phyloP scores from a whole-genome alignment of 768 basidiomycete genomes.

The Tricholoma sp. region DNA sequence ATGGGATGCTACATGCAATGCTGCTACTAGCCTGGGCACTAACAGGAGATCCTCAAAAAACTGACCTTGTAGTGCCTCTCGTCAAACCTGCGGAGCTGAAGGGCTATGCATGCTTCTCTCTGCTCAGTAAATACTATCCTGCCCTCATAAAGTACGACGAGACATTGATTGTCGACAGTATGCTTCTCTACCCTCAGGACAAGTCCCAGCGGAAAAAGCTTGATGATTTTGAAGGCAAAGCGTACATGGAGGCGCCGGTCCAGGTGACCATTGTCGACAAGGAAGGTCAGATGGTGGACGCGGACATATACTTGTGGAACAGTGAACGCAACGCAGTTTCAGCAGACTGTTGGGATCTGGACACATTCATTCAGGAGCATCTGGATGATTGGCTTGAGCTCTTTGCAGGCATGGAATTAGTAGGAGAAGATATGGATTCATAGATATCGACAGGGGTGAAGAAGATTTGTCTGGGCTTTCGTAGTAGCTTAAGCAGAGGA shows the following conservation, averaged over 20 bases:
- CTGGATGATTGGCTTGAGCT: constrained; percentile 17
- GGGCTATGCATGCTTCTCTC: too few species aligned
- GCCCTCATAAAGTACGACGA: not conserved
- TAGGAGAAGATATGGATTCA: constrained; percentile 18
- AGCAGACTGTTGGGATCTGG: constrained; percentile 11
- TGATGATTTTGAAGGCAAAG: constrained; percentile 20
- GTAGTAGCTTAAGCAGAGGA: too few species aligned
- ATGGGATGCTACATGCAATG: constrained; percentile 15
- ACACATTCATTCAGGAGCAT: constrained; percentile 14
- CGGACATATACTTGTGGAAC: constrained; percentile 14
- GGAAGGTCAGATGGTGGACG: constrained; percentile 10
- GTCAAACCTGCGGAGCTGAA: not conserved
- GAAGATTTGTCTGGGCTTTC: too few species aligned
- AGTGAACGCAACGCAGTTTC: constrained; percentile 10
- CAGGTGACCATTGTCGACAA: constrained; percentile 6
- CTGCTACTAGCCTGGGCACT: constrained; percentile 17
- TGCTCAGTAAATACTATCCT: not conserved
- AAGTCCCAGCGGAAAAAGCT: constrained; percentile 17
- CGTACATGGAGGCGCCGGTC: constrained; percentile 10
- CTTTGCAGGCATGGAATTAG: constrained; percentile 17
- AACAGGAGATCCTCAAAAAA: constrained; percentile 15
- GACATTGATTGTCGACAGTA: constrained; percentile 16
- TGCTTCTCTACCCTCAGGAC: constrained; percentile 16
- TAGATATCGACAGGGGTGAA: too few species aligned
- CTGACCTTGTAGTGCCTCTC: constrained; percentile 10